phyloP scores from a whole-genome alignment of 2,329 filamentous ascomycete genomes.

The Colletotrichum destructivum region DNA sequence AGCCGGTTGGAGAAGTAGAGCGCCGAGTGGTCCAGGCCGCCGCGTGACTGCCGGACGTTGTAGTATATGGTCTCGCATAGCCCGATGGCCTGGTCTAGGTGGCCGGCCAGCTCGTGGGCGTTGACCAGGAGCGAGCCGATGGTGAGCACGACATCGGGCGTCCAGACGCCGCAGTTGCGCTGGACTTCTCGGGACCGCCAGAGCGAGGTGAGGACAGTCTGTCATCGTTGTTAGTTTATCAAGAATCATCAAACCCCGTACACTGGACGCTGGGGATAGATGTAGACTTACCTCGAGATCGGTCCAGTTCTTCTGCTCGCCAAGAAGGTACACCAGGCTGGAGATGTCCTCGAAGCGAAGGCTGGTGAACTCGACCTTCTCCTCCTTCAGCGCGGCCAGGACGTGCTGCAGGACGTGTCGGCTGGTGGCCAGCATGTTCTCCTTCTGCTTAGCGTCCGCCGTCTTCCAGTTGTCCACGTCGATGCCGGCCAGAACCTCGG shows the following conservation, averaged over 20 bases:
- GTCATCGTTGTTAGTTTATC: slow-evolving; percentile 12
- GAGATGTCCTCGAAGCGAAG: slow-evolving; percentile 61
- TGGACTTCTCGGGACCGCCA: slow-evolving; percentile 54
- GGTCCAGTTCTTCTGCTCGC: slow-evolving; percentile 61
- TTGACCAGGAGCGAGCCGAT: slow-evolving; percentile 52
- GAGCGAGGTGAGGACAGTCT: slow-evolving; percentile 49
- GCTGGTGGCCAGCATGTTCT: slow-evolving; percentile 41
- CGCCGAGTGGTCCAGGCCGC: slow-evolving; percentile 49
- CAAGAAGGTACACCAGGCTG: slow-evolving; percentile 62
- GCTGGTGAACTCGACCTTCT: slow-evolving; percentile 60
- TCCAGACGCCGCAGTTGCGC: slow-evolving; percentile 47
- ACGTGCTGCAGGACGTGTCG: slow-evolving; percentile 47
- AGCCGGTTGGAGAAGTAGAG: slow-evolving; percentile 50
- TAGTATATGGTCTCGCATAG: slow-evolving; percentile 53
- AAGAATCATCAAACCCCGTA: too few relatives aligned
- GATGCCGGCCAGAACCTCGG: slow-evolving; percentile 60
- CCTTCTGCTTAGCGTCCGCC: slow-evolving; percentile 51
- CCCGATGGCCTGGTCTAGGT: slow-evolving; percentile 49
- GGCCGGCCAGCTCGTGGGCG: slow-evolving; percentile 48
- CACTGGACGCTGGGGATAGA: too few relatives aligned
- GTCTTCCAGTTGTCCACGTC: slow-evolving; percentile 47
- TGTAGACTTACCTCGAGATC: slow-evolving; percentile 55
- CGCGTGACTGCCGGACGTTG: slow-evolving; percentile 52
- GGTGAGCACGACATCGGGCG: slow-evolving; percentile 47
- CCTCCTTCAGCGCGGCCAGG: slow-evolving; percentile 57